Evolutionary conservation across 305 asterid genomes (phyloP).

Genomic region (Lippia alba): DNA sequence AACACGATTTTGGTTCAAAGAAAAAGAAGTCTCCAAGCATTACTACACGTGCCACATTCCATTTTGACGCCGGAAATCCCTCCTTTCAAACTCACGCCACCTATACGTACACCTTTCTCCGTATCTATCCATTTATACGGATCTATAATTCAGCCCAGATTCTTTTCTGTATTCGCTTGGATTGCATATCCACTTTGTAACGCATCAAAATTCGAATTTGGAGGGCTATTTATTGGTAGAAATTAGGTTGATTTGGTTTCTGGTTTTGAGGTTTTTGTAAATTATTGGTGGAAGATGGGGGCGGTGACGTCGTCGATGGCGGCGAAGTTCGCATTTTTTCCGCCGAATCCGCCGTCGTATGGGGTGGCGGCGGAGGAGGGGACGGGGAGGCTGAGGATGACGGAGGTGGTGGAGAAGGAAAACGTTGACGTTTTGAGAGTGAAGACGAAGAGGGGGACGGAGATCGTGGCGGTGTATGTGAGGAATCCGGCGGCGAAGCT

Average conservation of each 20-base stretch:
- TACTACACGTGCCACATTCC: conserved; percentile 60
- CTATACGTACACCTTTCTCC: conserved; percentile 16
- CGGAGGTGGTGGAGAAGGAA: conserved; percentile 78
- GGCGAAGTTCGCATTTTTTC: conserved; percentile 93
- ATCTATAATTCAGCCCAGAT: conserved; percentile 42
- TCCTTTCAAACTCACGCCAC: conserved; percentile 43
- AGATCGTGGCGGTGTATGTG: conserved; percentile 79
- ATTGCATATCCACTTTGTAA: conserved; percentile 31
- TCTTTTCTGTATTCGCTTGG: conserved; percentile 24
- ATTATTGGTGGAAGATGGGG: conserved; percentile 62
- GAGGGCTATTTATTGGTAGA: background rate
- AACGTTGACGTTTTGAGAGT: conserved; percentile 87
- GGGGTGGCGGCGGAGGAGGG: conserved; percentile 60
- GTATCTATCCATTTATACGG: conserved; percentile 26
- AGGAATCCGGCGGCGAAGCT: conserved; percentile 82
- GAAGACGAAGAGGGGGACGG: conserved; percentile 77
- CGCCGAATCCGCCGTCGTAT: conserved; percentile 93
- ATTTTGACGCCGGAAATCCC: conserved; percentile 68
- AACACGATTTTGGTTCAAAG: conserved; percentile 19
- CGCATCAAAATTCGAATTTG: conserved; percentile 22
- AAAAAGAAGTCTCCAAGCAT: conserved; percentile 36
- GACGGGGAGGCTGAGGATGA: conserved; percentile 75
- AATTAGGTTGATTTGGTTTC: background rate
- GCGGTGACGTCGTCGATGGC: conserved; percentile 96
- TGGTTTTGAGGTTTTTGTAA: background rate